Evolutionary conservation across 768 basidiomycete species (phyloP).

Genomic region (Aureoboletus auriporus): DNA sequence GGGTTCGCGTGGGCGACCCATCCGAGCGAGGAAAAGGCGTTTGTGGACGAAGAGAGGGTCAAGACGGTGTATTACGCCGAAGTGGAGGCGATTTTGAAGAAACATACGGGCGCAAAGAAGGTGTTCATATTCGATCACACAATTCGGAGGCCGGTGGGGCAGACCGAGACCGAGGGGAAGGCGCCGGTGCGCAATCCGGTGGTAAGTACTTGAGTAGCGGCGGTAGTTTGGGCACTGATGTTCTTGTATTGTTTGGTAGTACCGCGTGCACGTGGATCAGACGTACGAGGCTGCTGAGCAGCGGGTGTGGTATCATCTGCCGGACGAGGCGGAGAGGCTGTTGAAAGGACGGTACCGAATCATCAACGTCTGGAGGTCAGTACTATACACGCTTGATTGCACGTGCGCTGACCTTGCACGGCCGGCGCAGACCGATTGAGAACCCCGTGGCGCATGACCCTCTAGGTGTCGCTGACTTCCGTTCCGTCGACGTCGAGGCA

Average conservation of each 20-base stretch:
- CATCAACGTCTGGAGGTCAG: constrained; percentile 41
- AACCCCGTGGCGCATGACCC: too few species aligned
- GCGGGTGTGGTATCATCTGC: constrained; percentile 32
- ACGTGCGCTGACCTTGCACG: too few species aligned
- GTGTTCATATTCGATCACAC: constrained; percentile 43
- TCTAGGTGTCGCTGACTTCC: constrained; percentile 29
- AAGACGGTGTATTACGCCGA: constrained; percentile 35
- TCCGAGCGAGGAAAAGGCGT: constrained; percentile 32
- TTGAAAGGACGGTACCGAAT: constrained; percentile 37
- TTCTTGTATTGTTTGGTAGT: constrained; percentile 11
- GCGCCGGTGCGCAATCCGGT: neutral
- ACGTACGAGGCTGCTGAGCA: constrained; percentile 29
- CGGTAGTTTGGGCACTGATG: too few species aligned
- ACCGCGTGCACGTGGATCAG: constrained; percentile 42
- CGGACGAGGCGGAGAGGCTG: constrained; percentile 37
- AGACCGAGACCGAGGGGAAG: too few species aligned
- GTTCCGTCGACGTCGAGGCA: constrained; percentile 26
- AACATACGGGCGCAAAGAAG: constrained; percentile 30
- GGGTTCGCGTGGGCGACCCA: constrained; percentile 38
- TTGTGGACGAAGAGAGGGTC: constrained; percentile 35
- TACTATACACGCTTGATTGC: neutral
- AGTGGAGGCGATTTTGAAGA: constrained; percentile 35
- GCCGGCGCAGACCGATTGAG: neutral
- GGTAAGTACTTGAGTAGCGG: neutral
- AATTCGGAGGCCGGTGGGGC: constrained; percentile 22